A percentile compares a stretch with the other conserved stretches of the same genome.
These are phyloP conservation scores for rapeseed (Brassica napus) DNA, from an alignment of 345 rosid genomes.

Conservation along the genomic window DNA sequence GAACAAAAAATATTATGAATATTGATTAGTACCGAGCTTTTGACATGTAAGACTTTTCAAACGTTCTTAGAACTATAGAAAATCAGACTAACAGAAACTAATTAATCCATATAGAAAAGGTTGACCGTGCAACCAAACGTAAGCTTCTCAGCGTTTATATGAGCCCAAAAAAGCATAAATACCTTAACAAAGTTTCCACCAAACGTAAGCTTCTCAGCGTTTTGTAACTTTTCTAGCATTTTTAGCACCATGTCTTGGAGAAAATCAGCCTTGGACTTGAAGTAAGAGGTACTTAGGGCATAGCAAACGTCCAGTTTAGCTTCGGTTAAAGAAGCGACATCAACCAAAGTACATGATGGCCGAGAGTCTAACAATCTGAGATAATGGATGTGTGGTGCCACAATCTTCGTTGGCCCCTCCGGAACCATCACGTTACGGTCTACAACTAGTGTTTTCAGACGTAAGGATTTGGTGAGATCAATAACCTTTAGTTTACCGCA, in stretches of 20 bases:
- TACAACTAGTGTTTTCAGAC: too few species aligned
- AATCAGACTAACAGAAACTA: too few species aligned
- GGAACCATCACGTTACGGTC: not conserved
- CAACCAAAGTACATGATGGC: not conserved
- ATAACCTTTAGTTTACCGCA: too few species aligned
- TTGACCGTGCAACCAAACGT: too few species aligned
- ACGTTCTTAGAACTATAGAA: too few species aligned
- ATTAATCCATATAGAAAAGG: too few species aligned
- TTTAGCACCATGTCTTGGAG: not conserved
- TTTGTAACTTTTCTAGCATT: not conserved
- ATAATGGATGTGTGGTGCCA: not conserved
- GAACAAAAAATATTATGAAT: too few species aligned
- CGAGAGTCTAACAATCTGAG: not conserved
- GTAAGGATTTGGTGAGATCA: too few species aligned
- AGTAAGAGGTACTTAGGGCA: not conserved
- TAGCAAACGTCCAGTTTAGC: not conserved
- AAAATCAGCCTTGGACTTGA: not conserved
- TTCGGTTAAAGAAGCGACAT: not conserved
- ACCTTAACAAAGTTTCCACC: not conserved
- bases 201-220: constrained; percentile 11
- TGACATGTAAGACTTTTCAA: too few species aligned
- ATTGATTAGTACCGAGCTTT: too few species aligned
- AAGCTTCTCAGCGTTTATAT: too few species aligned
- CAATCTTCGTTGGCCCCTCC: not conserved
- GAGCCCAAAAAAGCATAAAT: too few species aligned